Percentiles rank a stretch among this genome's conserved stretches.
Conservation (phyloP, 176 grass and related monocot species). For the Zea mays region Zm-B73-REFERENCE-NAM-5.0 NC_050098.1:169702001-169702500, state of each 20-base stretch:
- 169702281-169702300: neutral
- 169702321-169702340: slow-evolving; percentile 1
- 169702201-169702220: slow-evolving; percentile 13
- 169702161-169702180: slow-evolving; percentile 19
- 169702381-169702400: neutral
- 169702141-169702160: neutral
- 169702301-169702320: slow-evolving; percentile 8
- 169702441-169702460: neutral
- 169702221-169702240: neutral
- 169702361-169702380: neutral
- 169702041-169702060: neutral
- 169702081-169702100: neutral
- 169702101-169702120: neutral
- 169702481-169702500: neutral
- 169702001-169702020: neutral
- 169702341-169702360: neutral
- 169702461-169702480: slow-evolving; percentile 17
- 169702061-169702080: neutral
- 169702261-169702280: neutral
- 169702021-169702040: neutral
- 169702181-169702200: slow-evolving; percentile 4
- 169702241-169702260: neutral
- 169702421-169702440: slow-evolving; percentile 41
- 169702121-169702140: neutral
- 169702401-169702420: neutral